phyloP scores from a whole-genome alignment of 352 stramenopile species.

The Globisporangium perplexum region DNA sequence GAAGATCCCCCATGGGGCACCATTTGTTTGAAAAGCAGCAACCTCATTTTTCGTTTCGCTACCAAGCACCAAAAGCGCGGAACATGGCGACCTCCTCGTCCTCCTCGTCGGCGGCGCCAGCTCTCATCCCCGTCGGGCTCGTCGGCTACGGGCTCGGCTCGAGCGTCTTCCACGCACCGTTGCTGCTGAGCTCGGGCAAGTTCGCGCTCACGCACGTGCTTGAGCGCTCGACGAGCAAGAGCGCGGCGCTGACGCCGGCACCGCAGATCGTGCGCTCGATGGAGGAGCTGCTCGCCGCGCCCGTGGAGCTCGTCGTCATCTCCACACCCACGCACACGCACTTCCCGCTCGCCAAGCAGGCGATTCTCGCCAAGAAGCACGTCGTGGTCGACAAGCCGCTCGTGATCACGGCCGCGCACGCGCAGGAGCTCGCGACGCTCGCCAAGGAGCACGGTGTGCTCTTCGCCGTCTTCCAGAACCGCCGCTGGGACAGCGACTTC shows the following conservation, averaged over 20 bases:
- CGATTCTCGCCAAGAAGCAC: constrained; percentile 64
- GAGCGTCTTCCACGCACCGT: constrained; percentile 67
- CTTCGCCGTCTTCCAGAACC: constrained; percentile 77
- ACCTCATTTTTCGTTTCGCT: background rate
- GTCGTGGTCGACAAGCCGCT: constrained; percentile 77
- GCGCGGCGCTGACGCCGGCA: constrained; percentile 29
- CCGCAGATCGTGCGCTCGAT: constrained; percentile 68
- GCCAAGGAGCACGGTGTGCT: constrained; percentile 46
- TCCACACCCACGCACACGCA: constrained; percentile 68
- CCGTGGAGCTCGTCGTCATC: constrained; percentile 65
- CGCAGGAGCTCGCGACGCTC: constrained; percentile 39
- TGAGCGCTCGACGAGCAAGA: constrained; percentile 67
- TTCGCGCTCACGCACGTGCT: constrained; percentile 76
- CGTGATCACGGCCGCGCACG: constrained; percentile 46
- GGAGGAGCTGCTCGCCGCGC: constrained; percentile 51
- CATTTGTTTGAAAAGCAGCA: too few relatives aligned
- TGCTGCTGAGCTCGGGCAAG: constrained; percentile 49
- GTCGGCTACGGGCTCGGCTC: constrained; percentile 68
- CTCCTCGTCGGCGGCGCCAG: background rate
- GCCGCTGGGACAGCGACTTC: constrained; percentile 73
- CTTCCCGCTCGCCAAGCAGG: constrained; percentile 69
- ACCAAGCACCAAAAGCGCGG: background rate
- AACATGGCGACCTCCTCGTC: background rate
- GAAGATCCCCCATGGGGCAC: too few relatives aligned
- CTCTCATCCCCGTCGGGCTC: constrained; percentile 50